Conservation (phyloP, 2,329 filamentous ascomycete genomes). For the Pseudophaeomoniella oleicola region DNA sequence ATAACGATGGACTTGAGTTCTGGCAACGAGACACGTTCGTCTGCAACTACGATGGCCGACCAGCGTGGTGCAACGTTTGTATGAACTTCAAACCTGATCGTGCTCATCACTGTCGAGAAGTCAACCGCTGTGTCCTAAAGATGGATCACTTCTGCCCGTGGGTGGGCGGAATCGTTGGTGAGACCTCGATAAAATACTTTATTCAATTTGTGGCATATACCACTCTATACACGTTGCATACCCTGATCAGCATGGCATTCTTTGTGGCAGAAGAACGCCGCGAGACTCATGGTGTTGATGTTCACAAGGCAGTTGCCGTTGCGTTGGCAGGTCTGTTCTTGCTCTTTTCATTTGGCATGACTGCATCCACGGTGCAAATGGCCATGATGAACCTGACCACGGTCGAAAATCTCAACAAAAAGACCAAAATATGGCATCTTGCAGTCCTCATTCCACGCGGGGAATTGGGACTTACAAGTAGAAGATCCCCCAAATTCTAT, state of each 20-base stretch:
- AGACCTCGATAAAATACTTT: slow-evolving; percentile 84
- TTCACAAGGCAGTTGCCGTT: slow-evolving; percentile 51
- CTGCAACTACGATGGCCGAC: slow-evolving; percentile 70
- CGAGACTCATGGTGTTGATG: slow-evolving; percentile 34
- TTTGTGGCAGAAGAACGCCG: slow-evolving; percentile 42
- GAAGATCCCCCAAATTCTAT: slow-evolving; percentile 22
- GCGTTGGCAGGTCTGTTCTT: slow-evolving; percentile 57
- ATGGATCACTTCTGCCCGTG: slow-evolving; percentile 96
- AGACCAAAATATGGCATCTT: slow-evolving; percentile 51
- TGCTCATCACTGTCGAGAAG: slow-evolving; percentile 71
- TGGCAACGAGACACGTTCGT: slow-evolving; percentile 60
- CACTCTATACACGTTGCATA: slow-evolving; percentile 49
- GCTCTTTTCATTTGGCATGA: slow-evolving; percentile 70
- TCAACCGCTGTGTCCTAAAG: slow-evolving; percentile 67
- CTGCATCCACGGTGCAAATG: slow-evolving; percentile 54
- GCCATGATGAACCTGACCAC: slow-evolving; percentile 65
- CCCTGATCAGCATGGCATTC: slow-evolving; percentile 49
- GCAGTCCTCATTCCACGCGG: slow-evolving; percentile 54
- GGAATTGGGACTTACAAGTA: slow-evolving; percentile 18
- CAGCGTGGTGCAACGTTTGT: slow-evolving; percentile 74
- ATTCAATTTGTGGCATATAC: slow-evolving; percentile 72
- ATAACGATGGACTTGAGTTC: slow-evolving; percentile 14
- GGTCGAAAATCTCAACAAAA: slow-evolving; percentile 58
- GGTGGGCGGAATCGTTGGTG: slow-evolving; percentile 84
- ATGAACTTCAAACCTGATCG: slow-evolving; percentile 79